Conservation (phyloP, 2,329 filamentous ascomycete genomes). For the Torrubiella hemipterigena region DNA sequence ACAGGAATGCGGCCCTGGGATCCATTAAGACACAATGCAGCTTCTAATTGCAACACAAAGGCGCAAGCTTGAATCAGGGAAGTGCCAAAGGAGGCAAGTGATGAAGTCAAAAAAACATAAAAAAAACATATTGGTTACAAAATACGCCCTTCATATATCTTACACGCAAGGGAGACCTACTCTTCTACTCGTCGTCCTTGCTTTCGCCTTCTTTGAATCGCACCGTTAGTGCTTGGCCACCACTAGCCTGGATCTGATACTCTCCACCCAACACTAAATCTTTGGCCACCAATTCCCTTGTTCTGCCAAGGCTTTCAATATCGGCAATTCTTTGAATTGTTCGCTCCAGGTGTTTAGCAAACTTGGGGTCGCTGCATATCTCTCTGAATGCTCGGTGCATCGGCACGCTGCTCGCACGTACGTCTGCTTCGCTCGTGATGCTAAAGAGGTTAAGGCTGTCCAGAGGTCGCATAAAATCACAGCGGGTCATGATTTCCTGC, state of each 20-base stretch:
- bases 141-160: too few relatives aligned
- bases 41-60: too few relatives aligned
- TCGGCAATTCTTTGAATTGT: constrained; percentile 79
- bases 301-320: constrained; percentile 87
- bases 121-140: too few relatives aligned
- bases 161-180: too few relatives aligned
- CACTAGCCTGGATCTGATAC: constrained; percentile 52
- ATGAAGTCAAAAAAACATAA: too few relatives aligned
- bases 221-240: constrained; percentile 26
- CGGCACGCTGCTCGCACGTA: constrained; percentile 85
- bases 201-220: constrained; percentile 23
- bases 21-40: too few relatives aligned
- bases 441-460: constrained; percentile 93
- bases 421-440: constrained; percentile 76
- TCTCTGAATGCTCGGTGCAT: constrained; percentile 90
- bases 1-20: too few relatives aligned
- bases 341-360: constrained; percentile 68
- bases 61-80: too few relatives aligned
- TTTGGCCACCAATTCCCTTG: constrained; percentile 91
- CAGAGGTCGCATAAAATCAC: constrained; percentile 86
- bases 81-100: too few relatives aligned
- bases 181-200: constrained; percentile 21
- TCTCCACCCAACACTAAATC: constrained; percentile 78
- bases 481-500: constrained; percentile 86
- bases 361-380: constrained; percentile 66